Evolutionary conservation across 2,329 filamentous ascomycete genomes (phyloP).

Genomic region (Fusarium tanahbumbuense): DNA sequence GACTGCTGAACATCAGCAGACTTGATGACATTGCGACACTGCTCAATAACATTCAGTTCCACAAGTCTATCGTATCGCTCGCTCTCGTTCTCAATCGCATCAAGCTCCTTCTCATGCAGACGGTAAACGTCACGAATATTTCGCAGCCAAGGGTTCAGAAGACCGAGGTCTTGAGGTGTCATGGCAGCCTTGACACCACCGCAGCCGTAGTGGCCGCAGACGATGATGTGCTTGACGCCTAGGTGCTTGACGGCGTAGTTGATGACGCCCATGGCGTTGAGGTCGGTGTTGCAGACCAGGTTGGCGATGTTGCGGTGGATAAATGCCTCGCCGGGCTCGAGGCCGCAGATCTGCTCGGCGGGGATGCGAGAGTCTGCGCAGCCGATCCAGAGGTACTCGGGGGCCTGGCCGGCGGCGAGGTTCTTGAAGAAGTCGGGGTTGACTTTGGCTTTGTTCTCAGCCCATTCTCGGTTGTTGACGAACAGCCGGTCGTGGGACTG

Average conservation of each 20-base stretch:
- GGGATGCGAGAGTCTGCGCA: conserved; percentile 92
- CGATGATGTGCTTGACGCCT: conserved; percentile 82
- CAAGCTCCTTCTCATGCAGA: conserved; percentile 76
- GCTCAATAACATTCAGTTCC: conserved; percentile 84
- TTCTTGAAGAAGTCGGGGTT: conserved; percentile 75
- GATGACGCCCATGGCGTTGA: conserved; percentile 84
- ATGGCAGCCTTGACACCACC: conserved; percentile 81
- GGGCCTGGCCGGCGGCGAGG: conserved; percentile 72
- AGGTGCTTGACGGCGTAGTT: conserved; percentile 87
- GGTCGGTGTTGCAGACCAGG: conserved; percentile 81
- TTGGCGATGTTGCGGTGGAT: conserved; percentile 97
- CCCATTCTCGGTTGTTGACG: conserved; percentile 75
- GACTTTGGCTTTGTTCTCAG: conserved; percentile 64
- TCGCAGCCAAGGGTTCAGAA: conserved; percentile 79
- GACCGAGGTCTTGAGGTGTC: conserved; percentile 75
- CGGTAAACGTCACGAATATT: conserved; percentile 81
- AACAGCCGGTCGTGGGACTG: conserved; percentile 75
- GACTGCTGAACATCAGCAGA: conserved; percentile 82
- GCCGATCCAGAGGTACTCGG: conserved; percentile 87
- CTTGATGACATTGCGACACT: conserved; percentile 82
- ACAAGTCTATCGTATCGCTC: conserved; percentile 77
- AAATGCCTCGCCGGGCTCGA: conserved; percentile 91
- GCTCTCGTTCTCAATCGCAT: conserved; percentile 68
- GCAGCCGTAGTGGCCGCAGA: conserved; percentile 84
- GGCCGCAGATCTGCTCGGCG: conserved; percentile 86